Base-by-base conservation (phyloP, 2,329 filamentous ascomycete species). In the Aspergillus sp. region DNA sequence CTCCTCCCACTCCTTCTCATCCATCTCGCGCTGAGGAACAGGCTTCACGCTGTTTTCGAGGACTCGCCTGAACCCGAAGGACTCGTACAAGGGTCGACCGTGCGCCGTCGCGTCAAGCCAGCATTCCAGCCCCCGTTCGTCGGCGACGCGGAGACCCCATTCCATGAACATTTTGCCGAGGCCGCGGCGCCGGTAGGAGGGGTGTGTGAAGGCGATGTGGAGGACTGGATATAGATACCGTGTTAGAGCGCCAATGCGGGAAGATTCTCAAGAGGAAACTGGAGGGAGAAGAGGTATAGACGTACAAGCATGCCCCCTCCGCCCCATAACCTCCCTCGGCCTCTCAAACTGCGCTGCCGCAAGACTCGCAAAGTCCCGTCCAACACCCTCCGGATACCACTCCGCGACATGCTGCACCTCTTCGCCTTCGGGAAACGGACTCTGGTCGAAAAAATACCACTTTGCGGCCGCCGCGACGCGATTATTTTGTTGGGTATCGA, bases 151-250 rank as follows among this genome's bases (percentile, higher is more conserved):
- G 11, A 28, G 15, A 19, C 51, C 51, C 51, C 51, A 54, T 1
- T 54, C 51, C 51, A 54, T 22, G 51, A 54, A 28, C 34, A 54
- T 17, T 15, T 4, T 34, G 19, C 51, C 51, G 6, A 54, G 34
- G 3, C 51, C 51, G 6, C 13, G 34, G 5, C 34, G 6, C 2
- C 51, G 51, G 31, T 54, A 54, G 1, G 19, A n/a, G 11, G 51
- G 51, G 19, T 43, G 34, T 17, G 51, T 54, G 30, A 54, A 54
- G 19, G 51, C 51, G 2, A 54, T 54, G 38, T 54, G 51, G 6
- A 54, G 51, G 22, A 54, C 51, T 54, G 17, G 6, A 15, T 5
- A 7, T 2, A 17, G 6, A 4, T 34, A 19, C 13, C 11, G 1
- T 15, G 15, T 41, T 41, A 41, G 6, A 11, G 9, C 9, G 9